Evolutionary conservation across 2,329 filamentous ascomycete genomes (phyloP), one percentile per base, ranked within the genome.

Genomic region (Scedosporium apiospermum): DNA sequence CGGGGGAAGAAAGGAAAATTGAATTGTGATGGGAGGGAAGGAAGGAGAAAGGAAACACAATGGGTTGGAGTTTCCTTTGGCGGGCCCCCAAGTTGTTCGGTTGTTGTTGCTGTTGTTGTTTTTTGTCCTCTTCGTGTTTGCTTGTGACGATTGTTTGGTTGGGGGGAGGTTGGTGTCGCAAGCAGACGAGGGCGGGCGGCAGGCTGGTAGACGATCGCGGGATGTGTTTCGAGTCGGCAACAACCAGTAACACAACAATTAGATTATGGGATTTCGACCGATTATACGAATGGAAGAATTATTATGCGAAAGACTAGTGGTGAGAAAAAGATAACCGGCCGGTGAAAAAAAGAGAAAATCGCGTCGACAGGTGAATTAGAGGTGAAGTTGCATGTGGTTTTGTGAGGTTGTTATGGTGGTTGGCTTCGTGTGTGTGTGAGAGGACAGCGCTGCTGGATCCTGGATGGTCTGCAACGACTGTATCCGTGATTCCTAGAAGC

Each of bases 391-490:
- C 14, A n/a, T 41, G 51, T 6, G 12, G n/a, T 9, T 55, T 61
- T 57, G 55, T 18, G 30, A 21, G 16, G 46, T n/a, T 62, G 18
- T 18, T 23, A 12, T 18, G 23, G 12, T 18, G 51, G 23, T 23
- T 55, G 18, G 51, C 12, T 55, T 26, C 23, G 18, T 27, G 18
- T 55, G 27, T n/a, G 12, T 7, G 12, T 7, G 30, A 5, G 27
- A 23, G 61, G 61, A 63, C 61, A 63, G 61, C 61, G 57, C 61
- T 63, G 61, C 61, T 63, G 61, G 60, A 63, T 63, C 61, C 61
- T 58, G 30, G 55, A 41, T 38, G 14, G 16, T 41, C 60, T 30
- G 26, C 18, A 27, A 30, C 23, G 26, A 16, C 23, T 27, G 34
- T 41, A 44, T 27, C 27, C 53, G 60, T 38, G 60, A 51, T 34